These are phyloP conservation scores for Sporothrix globosa DNA, from an alignment of 2,329 filamentous ascomycete genomes.

Conservation along the genomic window DNA sequence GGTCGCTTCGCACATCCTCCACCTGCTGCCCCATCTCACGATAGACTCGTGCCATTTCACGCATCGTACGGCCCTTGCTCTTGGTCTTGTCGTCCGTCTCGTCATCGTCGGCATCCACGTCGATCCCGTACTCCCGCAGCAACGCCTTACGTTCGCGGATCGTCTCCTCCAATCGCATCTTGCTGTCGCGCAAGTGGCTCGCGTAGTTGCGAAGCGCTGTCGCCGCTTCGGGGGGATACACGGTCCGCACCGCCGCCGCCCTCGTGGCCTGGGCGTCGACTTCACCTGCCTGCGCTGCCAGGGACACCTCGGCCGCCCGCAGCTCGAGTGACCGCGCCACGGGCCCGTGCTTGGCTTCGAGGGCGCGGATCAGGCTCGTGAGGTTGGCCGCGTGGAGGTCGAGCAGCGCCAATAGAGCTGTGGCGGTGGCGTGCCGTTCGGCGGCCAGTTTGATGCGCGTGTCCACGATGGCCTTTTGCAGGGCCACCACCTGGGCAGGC, in stretches of 20 bases:
- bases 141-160: conserved; percentile 49
- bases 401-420: conserved; percentile 47
- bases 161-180: conserved; percentile 50
- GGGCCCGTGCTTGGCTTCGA: conserved; percentile 60
- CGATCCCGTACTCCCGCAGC: conserved; percentile 56
- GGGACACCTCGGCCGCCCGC: conserved; percentile 51
- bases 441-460: conserved; percentile 44
- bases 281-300: conserved; percentile 50
- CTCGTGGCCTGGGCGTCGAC: conserved; percentile 46
- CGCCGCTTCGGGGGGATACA: conserved; percentile 52
- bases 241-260: conserved; percentile 44
- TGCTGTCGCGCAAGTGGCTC: conserved; percentile 55
- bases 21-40: conserved; percentile 55
- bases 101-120: conserved; percentile 42
- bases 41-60: conserved; percentile 58
- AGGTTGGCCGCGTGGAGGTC: conserved; percentile 47
- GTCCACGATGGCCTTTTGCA: conserved; percentile 43
- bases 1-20: conserved; percentile 54
- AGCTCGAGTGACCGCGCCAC: conserved; percentile 57
- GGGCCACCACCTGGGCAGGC: conserved; percentile 45
- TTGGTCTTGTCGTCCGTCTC: conserved; percentile 37
- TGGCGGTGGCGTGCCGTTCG: conserved; percentile 48
- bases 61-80: conserved; percentile 54
- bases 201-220: conserved; percentile 53
- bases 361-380: conserved; percentile 50